Percentiles rank a stretch among this genome's conserved stretches.
Evolutionary conservation across 208 protist species (phyloP).

Genomic region (Trypanosoma brucei): DNA sequence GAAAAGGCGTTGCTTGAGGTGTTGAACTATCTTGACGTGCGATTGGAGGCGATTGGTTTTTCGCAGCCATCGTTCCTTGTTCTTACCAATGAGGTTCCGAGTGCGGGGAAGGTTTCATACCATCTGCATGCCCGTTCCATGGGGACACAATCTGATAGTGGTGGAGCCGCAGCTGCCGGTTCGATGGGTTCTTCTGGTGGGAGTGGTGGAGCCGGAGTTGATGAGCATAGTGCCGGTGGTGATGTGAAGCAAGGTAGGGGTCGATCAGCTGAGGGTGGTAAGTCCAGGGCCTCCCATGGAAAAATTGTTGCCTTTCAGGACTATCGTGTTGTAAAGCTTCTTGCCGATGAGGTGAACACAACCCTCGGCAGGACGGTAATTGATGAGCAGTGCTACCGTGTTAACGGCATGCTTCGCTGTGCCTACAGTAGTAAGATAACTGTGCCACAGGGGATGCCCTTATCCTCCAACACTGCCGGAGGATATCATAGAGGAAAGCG

Average conservation of each 20-base stretch:
- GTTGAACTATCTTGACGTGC: slow-evolving; percentile 75
- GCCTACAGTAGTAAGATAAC: slow-evolving; percentile 63
- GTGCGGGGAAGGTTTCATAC: slow-evolving; percentile 58
- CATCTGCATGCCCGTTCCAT: slow-evolving; percentile 74
- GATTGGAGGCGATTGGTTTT: slow-evolving; percentile 69
- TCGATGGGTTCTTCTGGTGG: too few species aligned
- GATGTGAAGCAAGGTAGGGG: background rate
- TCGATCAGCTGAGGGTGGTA: background rate
- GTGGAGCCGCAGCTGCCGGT: background rate
- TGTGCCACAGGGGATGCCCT: background rate
- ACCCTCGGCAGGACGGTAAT: slow-evolving; percentile 55
- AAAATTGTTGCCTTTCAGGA: slow-evolving; percentile 76
- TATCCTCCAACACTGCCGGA: background rate
- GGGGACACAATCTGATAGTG: slow-evolving; percentile 8
- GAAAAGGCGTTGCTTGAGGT: slow-evolving; percentile 66
- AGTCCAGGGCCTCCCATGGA: background rate
- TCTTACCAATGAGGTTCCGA: slow-evolving; percentile 62
- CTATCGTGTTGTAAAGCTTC: slow-evolving; percentile 66
- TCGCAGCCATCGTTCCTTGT: slow-evolving; percentile 70
- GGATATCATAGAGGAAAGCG: slow-evolving; percentile 21
- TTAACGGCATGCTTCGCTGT: slow-evolving; percentile 75
- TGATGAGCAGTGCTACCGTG: slow-evolving; percentile 69
- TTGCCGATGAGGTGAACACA: slow-evolving; percentile 76
- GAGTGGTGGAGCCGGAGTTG: too few species aligned
- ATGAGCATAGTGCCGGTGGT: slow-evolving; percentile 21